Evolutionary conservation across 352 stramenopile genomes (phyloP), one percentile per base, ranked within the genome.

Genomic region (Phytophthora multivora): DNA sequence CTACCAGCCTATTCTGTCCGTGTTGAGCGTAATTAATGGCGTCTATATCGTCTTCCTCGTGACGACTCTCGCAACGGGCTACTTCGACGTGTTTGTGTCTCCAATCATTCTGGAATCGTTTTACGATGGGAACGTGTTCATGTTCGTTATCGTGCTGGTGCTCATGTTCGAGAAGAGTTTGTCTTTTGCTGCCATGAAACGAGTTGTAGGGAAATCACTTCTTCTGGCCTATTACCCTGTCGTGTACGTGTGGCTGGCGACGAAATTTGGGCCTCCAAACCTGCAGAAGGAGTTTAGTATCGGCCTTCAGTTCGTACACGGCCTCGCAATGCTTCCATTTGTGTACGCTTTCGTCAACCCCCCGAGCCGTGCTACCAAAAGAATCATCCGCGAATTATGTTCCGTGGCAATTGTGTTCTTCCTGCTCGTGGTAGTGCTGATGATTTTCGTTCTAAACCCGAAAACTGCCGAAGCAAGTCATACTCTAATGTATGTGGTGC

Each of bases 101-200:
- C 41, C 52, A 2, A 30, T 79, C 12, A 19, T 66, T 10, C 50
- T 68, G 6, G 69, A 77, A 51, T 35, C 40, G 5, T 60, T 73
- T 38, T 79, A 77, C 59, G 60, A 49, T 3, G 72, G 63, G 1
- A 66, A 77, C 16, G 39, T 69, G 40, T 83, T 84, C 51, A 63
- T 62, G 43, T 53, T 83, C 16, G 49, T 71, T 46, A 58, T 77
- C 26, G 57, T 83, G 19, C 23, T 79, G 9, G 50, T 83, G 9
- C 55, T 84, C 18, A 66, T 84, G 56, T 66, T 73, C 23, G 57
- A 84, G 45, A 87, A 87, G 40, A 87, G 72, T 40, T 15, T 84
- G 3, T 84, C 77, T 4, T 9, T 55, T 1, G 63, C 71, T n/a
- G 77, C 75, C 0, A 19, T 87, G 4, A 30, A 62, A 3, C 77